phyloP scores from a whole-genome alignment of 768 basidiomycete species.

The Austroboletus festivus region DNA sequence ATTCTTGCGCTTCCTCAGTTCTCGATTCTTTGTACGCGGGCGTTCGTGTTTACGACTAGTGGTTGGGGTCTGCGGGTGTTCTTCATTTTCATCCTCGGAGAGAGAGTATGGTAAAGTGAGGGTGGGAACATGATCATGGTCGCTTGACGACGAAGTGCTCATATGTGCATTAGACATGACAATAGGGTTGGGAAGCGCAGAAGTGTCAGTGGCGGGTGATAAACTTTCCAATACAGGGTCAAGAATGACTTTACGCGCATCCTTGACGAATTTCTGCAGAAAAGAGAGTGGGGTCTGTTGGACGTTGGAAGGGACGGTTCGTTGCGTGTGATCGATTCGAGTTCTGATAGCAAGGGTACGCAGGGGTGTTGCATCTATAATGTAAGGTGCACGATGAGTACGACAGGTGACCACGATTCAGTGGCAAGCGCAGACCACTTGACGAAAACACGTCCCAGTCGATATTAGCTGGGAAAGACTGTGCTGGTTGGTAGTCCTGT shows the following conservation, averaged over 20 bases:
- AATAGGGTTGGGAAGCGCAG: conserved; percentile 25
- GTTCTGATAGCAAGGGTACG: conserved; percentile 42
- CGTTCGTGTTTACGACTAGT: conserved; percentile 34
- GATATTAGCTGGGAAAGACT: conserved; percentile 44
- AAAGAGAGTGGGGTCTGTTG: conserved; percentile 48
- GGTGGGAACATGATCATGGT: conserved; percentile 15
- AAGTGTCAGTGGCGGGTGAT: conserved; percentile 14
- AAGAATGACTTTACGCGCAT: conserved; percentile 48
- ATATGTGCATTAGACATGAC: conserved; percentile 25
- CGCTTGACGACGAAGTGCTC: conserved; percentile 25
- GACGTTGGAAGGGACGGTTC: conserved; percentile 36
- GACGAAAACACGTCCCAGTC: conserved; percentile 62
- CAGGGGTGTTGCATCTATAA: conserved; percentile 53
- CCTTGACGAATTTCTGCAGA: conserved; percentile 57
- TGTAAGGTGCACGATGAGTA: conserved; percentile 7
- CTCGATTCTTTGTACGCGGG: conserved; percentile 51
- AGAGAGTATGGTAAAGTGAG: conserved; percentile 23
- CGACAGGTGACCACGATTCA: neutral
- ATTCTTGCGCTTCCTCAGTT: conserved; percentile 54
- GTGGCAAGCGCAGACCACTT: conserved; percentile 42
- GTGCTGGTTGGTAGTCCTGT: conserved; percentile 39
- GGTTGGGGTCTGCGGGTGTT: conserved; percentile 3
- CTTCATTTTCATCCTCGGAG: conserved; percentile 35
- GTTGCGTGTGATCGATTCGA: conserved; percentile 36
- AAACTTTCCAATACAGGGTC: conserved; percentile 38